These are phyloP conservation scores for Ceratocystis eucalypticola DNA, from an alignment of 2,329 filamentous ascomycete genomes.

Conservation along the genomic window DNA sequence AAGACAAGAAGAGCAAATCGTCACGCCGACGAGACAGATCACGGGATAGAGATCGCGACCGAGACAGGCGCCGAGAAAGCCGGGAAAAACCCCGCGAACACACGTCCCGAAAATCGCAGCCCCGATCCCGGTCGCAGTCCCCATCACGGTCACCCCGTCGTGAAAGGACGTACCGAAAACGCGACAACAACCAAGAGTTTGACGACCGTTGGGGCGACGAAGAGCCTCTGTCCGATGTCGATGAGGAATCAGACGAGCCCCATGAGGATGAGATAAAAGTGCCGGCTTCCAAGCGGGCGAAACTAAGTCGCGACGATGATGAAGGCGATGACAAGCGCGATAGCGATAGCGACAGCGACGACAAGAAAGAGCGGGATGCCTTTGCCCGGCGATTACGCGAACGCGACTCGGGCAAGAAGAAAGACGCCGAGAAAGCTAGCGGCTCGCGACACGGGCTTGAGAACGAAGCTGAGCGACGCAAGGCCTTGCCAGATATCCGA, in stretches of 20 bases:
- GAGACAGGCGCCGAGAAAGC: not conserved
- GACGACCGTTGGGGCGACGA: conserved; percentile 77
- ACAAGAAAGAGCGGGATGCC: conserved; percentile 63
- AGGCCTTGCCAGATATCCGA: conserved; percentile 67
- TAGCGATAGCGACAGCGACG: conserved; percentile 25
- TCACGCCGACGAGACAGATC: conserved; percentile 13
- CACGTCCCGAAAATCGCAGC: not conserved
- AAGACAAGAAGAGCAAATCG: conserved; percentile 11
- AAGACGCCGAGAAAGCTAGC: conserved; percentile 33
- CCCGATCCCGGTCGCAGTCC: conserved; percentile 7
- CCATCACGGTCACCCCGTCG: conserved; percentile 28
- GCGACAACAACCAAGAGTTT: conserved; percentile 36
- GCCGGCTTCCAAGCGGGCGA: conserved; percentile 57
- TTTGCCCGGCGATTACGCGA: conserved; percentile 63
- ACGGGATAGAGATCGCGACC: not conserved
- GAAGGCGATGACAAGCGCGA: conserved; percentile 25
- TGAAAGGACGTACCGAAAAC: conserved; percentile 33
- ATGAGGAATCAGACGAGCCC: conserved; percentile 27
- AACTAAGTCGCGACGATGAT: conserved; percentile 39
- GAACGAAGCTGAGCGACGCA: conserved; percentile 51
- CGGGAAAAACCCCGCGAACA: not conserved
- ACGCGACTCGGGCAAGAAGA: conserved; percentile 60
- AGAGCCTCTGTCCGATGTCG: conserved; percentile 38
- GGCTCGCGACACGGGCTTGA: conserved; percentile 32
- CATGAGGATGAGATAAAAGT: conserved; percentile 49